Percentiles rank a stretch among this genome's conserved stretches.
These are phyloP conservation scores for Retiboletus flavoniger DNA, from an alignment of 1,284 basidiomycete species.

Conservation along the genomic window DNA sequence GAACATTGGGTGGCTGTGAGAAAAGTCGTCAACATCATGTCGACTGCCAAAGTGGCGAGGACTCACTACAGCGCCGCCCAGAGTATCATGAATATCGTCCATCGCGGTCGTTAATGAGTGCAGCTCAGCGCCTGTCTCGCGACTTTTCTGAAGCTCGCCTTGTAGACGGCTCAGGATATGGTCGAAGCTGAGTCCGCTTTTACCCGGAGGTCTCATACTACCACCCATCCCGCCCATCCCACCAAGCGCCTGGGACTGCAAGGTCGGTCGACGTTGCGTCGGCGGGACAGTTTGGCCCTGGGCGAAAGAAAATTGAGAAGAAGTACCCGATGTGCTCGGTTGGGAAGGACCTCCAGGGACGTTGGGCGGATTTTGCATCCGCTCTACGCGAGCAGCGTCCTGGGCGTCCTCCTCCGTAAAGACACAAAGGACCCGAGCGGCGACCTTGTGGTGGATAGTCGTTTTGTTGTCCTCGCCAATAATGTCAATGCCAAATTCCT, in stretches of 20 bases:
- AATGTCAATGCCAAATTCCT: conserved; percentile 99
- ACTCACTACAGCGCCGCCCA: conserved; percentile 80
- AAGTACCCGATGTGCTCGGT: conserved; percentile 30
- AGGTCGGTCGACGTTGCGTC: conserved; percentile 51
- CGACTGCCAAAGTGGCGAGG: background rate
- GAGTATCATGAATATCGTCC: conserved; percentile 88
- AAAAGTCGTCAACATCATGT: conserved; percentile 7
- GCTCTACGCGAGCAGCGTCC: conserved; percentile 64
- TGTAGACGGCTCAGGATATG: conserved; percentile 80
- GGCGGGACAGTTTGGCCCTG: conserved; percentile 35
- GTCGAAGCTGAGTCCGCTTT: conserved; percentile 79
- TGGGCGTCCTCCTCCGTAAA: conserved; percentile 84
- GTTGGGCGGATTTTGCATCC: conserved; percentile 33
- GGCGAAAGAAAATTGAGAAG: conserved; percentile 38
- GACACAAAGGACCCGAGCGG: conserved; percentile 89
- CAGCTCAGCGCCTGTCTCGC: conserved; percentile 91
- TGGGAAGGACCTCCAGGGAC: conserved; percentile 28
- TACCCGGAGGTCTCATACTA: conserved; percentile 65
- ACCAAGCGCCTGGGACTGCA: conserved; percentile 57
- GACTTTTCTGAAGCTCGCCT: conserved; percentile 90
- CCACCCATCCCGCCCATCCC: conserved; percentile 77
- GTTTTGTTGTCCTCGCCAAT: conserved; percentile 98
- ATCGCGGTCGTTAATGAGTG: conserved; percentile 80
- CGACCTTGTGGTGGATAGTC: conserved; percentile 97
- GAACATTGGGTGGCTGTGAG: conserved; percentile 54